Evolutionary conservation across 176 grass and related monocot species (phyloP), one percentile per base, ranked within the genome.

Genomic region (Musa troglodytarum): DNA sequence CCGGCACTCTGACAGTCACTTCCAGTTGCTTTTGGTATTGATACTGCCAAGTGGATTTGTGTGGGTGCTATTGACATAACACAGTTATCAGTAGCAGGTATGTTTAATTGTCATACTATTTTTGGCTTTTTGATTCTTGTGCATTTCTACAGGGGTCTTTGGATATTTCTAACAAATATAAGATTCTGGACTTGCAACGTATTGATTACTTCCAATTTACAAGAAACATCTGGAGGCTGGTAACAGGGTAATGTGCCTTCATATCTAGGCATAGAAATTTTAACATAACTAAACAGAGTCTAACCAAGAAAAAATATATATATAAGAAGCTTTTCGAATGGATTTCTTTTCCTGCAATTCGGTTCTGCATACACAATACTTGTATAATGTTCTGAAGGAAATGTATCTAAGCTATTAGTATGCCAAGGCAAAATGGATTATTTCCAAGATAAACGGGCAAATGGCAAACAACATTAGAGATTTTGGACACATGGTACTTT

Each of bases 1-100:
- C 24, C 19, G 22, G 65, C 26, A 9, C 20, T 82, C 69, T 81
- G 71, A 28, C 73, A 98, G 94, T 98, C 94, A 78, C 83, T 98
- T 73, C 94, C 90, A 77, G 94, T 98, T 87, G 94, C 94, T 82
- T 98, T 98, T 79, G 94, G 94, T 61, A 85, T 82, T 76, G 94
- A 98, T 53, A 82, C 85, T 67, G 94, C 94, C 52, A 98, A 98
- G 87, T 98, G 94, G 94, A 91, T 98, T 81, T 98, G 94, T 82
- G 90, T 93, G 68, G 94, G 94, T 80, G 88, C 90, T 76, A 93
- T 93, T 76, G 94, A 98, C 80, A 82, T 93, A 78, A 98, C 94
- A 82, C 94, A 98, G 76, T 81, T 98, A 76, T 98, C 90, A 51
- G 72, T 98, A 78, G 90, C 90, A 83, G 94, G 94, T 87, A 82